Evolutionary conservation across 1,139 yeast genomes (phyloP).

Genomic region (Blastobotrys petasosporus): DNA sequence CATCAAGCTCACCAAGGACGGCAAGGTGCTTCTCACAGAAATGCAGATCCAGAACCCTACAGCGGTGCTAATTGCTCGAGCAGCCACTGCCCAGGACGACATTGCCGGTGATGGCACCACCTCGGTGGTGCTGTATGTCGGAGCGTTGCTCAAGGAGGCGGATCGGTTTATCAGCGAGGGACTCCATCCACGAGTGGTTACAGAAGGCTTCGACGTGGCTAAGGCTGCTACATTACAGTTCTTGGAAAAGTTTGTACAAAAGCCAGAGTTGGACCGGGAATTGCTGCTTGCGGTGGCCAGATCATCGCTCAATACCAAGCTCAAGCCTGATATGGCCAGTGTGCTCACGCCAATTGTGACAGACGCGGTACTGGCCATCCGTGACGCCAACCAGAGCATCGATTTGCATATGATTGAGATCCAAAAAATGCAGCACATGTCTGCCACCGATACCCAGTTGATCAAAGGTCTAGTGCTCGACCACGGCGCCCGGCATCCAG

Average conservation of each 20-base stretch:
- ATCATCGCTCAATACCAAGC: constrained; percentile 83
- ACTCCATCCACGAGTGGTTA: constrained; percentile 88
- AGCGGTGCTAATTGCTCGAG: constrained; percentile 95
- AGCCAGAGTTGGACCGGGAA: constrained; percentile 63
- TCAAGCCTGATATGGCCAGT: constrained; percentile 66
- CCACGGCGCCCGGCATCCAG: constrained; percentile 99
- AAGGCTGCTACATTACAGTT: constrained; percentile 66
- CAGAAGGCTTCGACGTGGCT: constrained; percentile 93
- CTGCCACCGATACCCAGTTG: constrained; percentile 76
- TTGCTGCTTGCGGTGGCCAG: constrained; percentile 86
- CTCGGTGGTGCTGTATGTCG: constrained; percentile 91
- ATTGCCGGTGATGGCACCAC: constrained; percentile 99
- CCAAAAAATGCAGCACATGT: constrained; percentile 95
- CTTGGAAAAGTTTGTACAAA: constrained; percentile 53
- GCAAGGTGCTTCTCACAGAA: constrained; percentile 85
- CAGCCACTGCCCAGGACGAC: constrained; percentile 98
- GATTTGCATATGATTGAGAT: constrained; percentile 98
- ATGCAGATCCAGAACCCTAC: constrained; percentile 99
- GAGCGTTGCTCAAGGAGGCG: constrained; percentile 91
- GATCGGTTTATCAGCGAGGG: constrained; percentile 90
- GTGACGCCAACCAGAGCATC: constrained; percentile 48
- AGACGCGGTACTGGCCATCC: constrained; percentile 85
- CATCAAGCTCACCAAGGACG: constrained; percentile 93
- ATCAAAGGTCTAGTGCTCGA: constrained; percentile 89
- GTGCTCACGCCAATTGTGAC: constrained; percentile 90